These are phyloP conservation scores for Salvia miltiorrhiza DNA, from an alignment of 257 asterid species.

Conservation along the genomic window DNA sequence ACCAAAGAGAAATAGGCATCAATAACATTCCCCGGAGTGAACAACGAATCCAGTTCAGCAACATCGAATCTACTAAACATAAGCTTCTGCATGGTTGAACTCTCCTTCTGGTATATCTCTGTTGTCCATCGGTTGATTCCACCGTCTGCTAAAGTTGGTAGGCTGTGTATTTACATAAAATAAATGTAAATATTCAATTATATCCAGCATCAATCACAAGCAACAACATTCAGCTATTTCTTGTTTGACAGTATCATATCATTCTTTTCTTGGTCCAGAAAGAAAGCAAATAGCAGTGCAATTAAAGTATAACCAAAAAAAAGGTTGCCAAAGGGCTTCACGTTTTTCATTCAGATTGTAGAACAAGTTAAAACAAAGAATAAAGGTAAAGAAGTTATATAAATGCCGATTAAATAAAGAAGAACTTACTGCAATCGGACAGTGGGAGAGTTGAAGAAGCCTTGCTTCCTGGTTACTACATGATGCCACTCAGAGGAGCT, in stretches of 20 bases:
- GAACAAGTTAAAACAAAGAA: background rate
- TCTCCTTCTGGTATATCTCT: conserved; percentile 66
- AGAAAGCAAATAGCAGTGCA: background rate
- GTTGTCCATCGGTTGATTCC: conserved; percentile 48
- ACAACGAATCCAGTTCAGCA: conserved; percentile 46
- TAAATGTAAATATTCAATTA: conserved; percentile 7
- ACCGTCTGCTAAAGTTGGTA: conserved; percentile 62
- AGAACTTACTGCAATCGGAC: conserved; percentile 76
- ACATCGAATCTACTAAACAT: conserved; percentile 52
- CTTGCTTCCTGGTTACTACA: conserved; percentile 62
- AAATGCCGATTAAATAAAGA: background rate
- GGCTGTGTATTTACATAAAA: conserved; percentile 40
- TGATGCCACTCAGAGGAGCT: conserved; percentile 87
- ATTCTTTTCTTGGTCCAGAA: conserved; percentile 3
- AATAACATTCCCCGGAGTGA: conserved; percentile 52
- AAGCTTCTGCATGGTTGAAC: conserved; percentile 48
- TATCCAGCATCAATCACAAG: background rate
- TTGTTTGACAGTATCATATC: background rate
- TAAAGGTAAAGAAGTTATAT: background rate
- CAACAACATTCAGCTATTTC: conserved; percentile 1
- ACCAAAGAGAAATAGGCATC: conserved; percentile 80
- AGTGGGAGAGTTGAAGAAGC: conserved; percentile 67
- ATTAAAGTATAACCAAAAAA: background rate
- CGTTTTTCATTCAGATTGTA: background rate
- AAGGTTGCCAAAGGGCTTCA: background rate